Percentiles rank a stretch among this genome's conserved stretches.
phyloP scores from a whole-genome alignment of 176 grass and related monocot genomes.

The Luzula sylvatica region DNA sequence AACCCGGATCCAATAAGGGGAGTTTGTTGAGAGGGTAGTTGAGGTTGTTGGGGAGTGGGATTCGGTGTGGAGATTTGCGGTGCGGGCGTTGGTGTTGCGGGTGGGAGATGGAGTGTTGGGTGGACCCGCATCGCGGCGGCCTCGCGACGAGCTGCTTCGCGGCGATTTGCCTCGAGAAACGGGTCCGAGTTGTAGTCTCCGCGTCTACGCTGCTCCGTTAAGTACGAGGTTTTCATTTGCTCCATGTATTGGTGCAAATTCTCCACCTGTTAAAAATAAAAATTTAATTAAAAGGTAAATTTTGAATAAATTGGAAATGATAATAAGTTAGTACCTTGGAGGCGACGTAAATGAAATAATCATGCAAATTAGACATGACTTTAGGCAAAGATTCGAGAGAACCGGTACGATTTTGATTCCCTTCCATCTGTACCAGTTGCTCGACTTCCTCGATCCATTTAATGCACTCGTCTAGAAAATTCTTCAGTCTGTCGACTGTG shows the following conservation, averaged over 20 bases:
- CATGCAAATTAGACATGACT: constrained; percentile 70
- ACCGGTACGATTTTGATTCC: constrained; percentile 28
- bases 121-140: constrained; percentile 44
- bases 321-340: constrained; percentile 48
- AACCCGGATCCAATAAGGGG: constrained; percentile 35
- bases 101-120: constrained; percentile 57
- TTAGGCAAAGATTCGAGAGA: constrained; percentile 48
- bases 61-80: constrained; percentile 20
- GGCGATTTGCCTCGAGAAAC: constrained; percentile 61
- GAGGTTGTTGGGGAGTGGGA: constrained; percentile 30
- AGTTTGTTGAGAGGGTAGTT: constrained; percentile 23
- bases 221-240: constrained; percentile 43
- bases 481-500: constrained; percentile 54
- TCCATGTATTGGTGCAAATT: constrained; percentile 67
- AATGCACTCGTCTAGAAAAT: constrained; percentile 42
- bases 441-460: constrained; percentile 61
- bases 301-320: no score
- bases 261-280: constrained; percentile 55
- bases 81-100: constrained; percentile 34
- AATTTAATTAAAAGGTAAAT: constrained; percentile 11
- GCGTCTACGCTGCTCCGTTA: constrained; percentile 20
- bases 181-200: constrained; percentile 53
- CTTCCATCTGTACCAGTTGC: constrained; percentile 53
- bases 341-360: constrained; percentile 80
- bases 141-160: constrained; percentile 51